Conservation (phyloP, 768 basidiomycete genomes). For the Boletus rex-veris region DNA sequence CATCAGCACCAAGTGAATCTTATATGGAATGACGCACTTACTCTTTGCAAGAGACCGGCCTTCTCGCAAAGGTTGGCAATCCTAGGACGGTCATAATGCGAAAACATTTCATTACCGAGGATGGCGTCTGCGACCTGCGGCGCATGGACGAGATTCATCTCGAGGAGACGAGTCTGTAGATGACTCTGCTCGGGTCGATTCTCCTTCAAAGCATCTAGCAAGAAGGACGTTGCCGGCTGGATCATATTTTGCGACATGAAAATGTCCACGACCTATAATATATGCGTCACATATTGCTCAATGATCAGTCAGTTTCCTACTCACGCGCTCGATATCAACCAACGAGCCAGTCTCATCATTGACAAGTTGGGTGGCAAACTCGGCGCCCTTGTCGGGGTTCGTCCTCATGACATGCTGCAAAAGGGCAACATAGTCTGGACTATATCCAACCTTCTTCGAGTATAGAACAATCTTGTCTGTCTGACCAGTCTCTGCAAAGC, state of each 20-base stretch:
- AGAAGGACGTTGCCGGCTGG: constrained; percentile 96
- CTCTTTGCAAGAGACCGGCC: constrained; percentile 91
- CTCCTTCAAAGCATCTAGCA: constrained; percentile 96
- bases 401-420: constrained; percentile 95
- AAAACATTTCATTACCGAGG: constrained; percentile 97
- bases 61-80: constrained; percentile 99
- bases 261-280: constrained; percentile 85
- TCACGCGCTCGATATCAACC: constrained; percentile 87
- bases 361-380: constrained; percentile 92
- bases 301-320: constrained; percentile 18
- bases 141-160: constrained; percentile 97
- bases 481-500: constrained; percentile 98
- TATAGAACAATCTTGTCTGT: constrained; percentile 98
- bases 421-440: constrained; percentile 87
- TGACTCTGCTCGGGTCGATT: constrained; percentile 97
- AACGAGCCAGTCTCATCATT: constrained; percentile 92
- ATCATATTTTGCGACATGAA: constrained; percentile 99
- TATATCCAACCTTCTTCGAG: constrained; percentile 94
- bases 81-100: constrained; percentile 91
- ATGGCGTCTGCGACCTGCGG: constrained; percentile 99
- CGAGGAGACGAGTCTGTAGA: constrained; percentile 91
- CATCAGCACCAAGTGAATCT: constrained; percentile 5
- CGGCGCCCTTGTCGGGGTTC: constrained; percentile 96
- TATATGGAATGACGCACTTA: constrained; percentile 36
- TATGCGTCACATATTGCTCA: not conserved